Conservation (phyloP, 2,329 filamentous ascomycete genomes). For the Aspergillus pseudotamarii region DNA sequence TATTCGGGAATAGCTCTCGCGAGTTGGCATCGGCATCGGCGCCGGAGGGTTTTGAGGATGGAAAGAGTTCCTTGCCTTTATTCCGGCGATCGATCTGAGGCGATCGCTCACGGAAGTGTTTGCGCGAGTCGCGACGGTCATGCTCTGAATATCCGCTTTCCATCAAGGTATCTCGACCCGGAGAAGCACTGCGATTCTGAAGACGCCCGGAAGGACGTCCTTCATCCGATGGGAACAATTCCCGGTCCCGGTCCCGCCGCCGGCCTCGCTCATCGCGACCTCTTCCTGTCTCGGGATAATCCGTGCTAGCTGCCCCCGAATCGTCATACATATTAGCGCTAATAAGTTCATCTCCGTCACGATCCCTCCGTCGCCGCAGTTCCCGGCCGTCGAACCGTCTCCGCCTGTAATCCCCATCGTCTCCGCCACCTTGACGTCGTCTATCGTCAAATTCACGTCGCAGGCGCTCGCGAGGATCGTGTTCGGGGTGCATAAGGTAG, state of each 20-base stretch:
- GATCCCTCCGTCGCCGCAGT: constrained; percentile 43
- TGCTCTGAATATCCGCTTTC: constrained; percentile 38
- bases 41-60: constrained; percentile 30
- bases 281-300: constrained; percentile 33
- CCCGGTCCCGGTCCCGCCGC: constrained; percentile 29
- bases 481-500: constrained; percentile 88
- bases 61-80: constrained; percentile 63
- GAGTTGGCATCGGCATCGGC: constrained; percentile 37
- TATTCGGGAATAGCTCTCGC: constrained; percentile 52
- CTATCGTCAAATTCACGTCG: constrained; percentile 56
- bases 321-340: constrained; percentile 85
- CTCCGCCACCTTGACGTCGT: constrained; percentile 39
- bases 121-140: constrained; percentile 39
- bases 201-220: constrained; percentile 49
- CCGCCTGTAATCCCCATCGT: constrained; percentile 48
- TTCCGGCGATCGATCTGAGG: constrained; percentile 40
- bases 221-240: constrained; percentile 44
- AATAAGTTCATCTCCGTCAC: constrained; percentile 62
- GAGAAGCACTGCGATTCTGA: constrained; percentile 64
- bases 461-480: constrained; percentile 76
- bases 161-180: constrained; percentile 55
- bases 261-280: constrained; percentile 33
- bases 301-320: constrained; percentile 43
- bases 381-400: constrained; percentile 66
- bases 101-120: constrained; percentile 49